Conservation (phyloP, 2,329 filamentous ascomycete genomes). For the Magnaporthiopsis poae region DNA sequence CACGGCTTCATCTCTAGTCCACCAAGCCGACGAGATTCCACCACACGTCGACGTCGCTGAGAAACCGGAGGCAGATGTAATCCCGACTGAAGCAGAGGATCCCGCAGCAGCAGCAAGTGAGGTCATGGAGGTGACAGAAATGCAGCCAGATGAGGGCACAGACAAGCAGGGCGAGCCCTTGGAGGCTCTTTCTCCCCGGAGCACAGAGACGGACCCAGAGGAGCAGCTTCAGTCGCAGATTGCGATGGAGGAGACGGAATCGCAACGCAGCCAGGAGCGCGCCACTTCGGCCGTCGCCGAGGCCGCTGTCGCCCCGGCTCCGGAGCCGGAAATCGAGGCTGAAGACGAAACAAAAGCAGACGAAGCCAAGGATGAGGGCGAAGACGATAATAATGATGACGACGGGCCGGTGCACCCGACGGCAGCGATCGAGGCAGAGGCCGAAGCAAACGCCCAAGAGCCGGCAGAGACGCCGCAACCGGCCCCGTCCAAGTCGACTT, state of each 20-base stretch:
- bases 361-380: constrained; percentile 9
- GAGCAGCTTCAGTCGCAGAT: constrained; percentile 23
- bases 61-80: neutral
- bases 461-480: constrained; percentile 14
- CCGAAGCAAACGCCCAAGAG: constrained; percentile 11
- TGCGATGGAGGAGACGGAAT: constrained; percentile 15
- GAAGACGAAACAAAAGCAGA: constrained; percentile 9
- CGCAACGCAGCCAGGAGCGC: neutral
- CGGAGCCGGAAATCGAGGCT: constrained; percentile 11
- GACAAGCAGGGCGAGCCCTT: neutral
- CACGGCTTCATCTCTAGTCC: neutral
- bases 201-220: constrained; percentile 13
- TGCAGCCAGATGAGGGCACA: neutral
- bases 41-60: neutral
- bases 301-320: neutral
- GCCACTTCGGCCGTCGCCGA: neutral
- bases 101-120: too few species aligned
- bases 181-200: neutral
- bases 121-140: neutral
- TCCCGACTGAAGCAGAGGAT: neutral
- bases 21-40: neutral
- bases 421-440: constrained; percentile 7
- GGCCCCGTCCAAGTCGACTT: constrained; percentile 26
- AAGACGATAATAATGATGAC: constrained; percentile 3
- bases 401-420: neutral